Percentiles rank a stretch among this genome's conserved stretches.
Evolutionary conservation across 2,329 filamentous ascomycete genomes (phyloP).

Genomic region (Helotiales sp.): DNA sequence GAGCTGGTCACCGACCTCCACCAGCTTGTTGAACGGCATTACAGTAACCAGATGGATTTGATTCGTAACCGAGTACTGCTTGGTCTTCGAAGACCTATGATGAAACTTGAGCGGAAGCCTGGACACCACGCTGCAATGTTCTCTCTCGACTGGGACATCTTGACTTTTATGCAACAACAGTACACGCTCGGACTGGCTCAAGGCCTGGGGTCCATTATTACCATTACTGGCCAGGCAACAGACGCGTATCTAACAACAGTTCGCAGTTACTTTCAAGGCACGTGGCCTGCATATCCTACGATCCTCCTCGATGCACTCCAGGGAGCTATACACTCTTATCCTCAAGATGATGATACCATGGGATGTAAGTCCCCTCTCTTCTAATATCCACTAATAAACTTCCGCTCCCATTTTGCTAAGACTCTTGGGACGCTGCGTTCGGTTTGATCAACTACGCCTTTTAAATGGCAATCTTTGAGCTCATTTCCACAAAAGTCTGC

Average conservation of each 20-base stretch:
- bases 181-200: neutral
- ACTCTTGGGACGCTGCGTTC: too few relatives aligned
- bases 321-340: neutral
- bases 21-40: neutral
- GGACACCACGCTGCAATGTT: neutral
- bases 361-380: neutral
- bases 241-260: slow-evolving; percentile 4
- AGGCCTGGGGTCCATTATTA: slow-evolving; percentile 1
- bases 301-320: slow-evolving; percentile 1
- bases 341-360: neutral
- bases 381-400: neutral
- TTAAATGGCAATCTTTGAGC: too few relatives aligned
- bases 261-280: neutral
- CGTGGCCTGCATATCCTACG: neutral
- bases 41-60: neutral
- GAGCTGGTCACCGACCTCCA: neutral
- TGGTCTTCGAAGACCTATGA: neutral
- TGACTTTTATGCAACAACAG: neutral
- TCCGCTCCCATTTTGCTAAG: neutral
- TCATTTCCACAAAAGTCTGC: too few relatives aligned
- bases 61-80: neutral
- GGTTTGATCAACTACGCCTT: too few relatives aligned
- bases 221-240: slow-evolving; percentile 2
- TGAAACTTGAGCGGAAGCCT: neutral
- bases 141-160: neutral